These are phyloP conservation scores for Gracilariopsis chorda DNA, from an alignment of 23 red algal species.

Conservation along the genomic window DNA sequence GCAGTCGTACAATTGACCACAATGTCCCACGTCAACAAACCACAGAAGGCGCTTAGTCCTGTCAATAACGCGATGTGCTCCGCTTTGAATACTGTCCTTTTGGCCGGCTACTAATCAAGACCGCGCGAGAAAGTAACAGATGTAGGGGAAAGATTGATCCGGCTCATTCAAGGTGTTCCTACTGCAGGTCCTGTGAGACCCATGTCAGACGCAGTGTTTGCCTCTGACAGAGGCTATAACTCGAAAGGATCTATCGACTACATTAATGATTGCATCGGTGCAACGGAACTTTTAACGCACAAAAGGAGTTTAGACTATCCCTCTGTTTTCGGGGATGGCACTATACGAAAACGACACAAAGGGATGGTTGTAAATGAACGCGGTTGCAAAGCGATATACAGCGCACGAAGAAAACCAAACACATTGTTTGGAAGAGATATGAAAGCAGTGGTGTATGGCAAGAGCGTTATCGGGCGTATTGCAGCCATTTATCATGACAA, in stretches of 20 bases:
- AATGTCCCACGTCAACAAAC: conserved; percentile 1
- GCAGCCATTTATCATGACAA: conserved; percentile 16
- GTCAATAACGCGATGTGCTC: conserved; percentile 4
- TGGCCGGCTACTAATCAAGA: neutral
- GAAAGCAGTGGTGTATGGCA: neutral
- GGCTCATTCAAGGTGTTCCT: conserved; percentile 1
- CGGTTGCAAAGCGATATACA: neutral
- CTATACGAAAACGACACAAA: conserved; percentile 14
- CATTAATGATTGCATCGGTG: neutral
- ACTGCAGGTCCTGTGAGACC: neutral
- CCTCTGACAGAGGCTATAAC: conserved; percentile 16
- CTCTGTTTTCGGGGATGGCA: conserved; percentile 7
- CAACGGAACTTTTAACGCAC: conserved; percentile 8
- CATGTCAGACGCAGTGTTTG: conserved; percentile 26
- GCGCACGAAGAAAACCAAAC: neutral
- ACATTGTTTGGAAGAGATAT: neutral
- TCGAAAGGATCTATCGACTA: neutral
- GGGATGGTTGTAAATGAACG: neutral
- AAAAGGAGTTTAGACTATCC: conserved; percentile 13
- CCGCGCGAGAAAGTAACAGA: neutral
- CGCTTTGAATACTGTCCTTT: neutral
- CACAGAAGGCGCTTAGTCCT: neutral
- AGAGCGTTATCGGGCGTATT: conserved; percentile 7
- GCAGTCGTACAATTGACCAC: neutral
- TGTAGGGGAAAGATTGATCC: neutral